A percentile compares a stretch with the other conserved stretches of the same genome.
phyloP scores from a whole-genome alignment of 106 monocot species.

The Cymbidium sinense region DNA sequence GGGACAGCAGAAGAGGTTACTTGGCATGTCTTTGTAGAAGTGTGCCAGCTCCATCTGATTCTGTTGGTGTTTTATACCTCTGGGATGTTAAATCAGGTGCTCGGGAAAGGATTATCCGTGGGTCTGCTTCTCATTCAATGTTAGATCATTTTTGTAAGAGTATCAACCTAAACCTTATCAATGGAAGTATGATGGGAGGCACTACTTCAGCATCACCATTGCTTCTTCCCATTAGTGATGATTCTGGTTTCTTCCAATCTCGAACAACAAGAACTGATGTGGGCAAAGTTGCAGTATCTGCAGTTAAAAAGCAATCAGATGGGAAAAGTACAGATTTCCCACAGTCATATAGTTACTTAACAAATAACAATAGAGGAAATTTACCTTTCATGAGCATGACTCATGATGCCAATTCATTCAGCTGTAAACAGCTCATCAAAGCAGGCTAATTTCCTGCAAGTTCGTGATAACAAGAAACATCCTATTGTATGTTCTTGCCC shows the following conservation, averaged over 20 bases:
- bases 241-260: constrained; percentile 28
- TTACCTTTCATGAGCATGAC: constrained; percentile 12
- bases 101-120: constrained; percentile 65
- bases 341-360: constrained; percentile 12
- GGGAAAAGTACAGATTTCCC: constrained; percentile 15
- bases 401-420: constrained; percentile 21
- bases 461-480: constrained; percentile 26
- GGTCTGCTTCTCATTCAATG: constrained; percentile 69
- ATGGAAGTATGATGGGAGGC: constrained; percentile 51
- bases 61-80: constrained; percentile 43
- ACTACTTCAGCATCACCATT: constrained; percentile 67
- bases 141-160: constrained; percentile 82
- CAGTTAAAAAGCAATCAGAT: constrained; percentile 12
- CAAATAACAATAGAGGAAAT: constrained; percentile 26
- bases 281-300: constrained; percentile 3
- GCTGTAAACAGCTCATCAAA: constrained; percentile 21
- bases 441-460: constrained; percentile 7
- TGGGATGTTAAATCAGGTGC: constrained; percentile 98
- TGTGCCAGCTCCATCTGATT: constrained; percentile 25
- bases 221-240: constrained; percentile 54
- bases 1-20: constrained; percentile 88
- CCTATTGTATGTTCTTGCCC: constrained; percentile 75
- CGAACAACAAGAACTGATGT: constrained; percentile 11
- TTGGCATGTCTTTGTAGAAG: constrained; percentile 80
- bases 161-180: constrained; percentile 38